Percentiles rank a stretch among this genome's conserved stretches.
Conservation (phyloP, 2,329 filamentous ascomycete genomes). For the Phialophora expanda region DNA sequence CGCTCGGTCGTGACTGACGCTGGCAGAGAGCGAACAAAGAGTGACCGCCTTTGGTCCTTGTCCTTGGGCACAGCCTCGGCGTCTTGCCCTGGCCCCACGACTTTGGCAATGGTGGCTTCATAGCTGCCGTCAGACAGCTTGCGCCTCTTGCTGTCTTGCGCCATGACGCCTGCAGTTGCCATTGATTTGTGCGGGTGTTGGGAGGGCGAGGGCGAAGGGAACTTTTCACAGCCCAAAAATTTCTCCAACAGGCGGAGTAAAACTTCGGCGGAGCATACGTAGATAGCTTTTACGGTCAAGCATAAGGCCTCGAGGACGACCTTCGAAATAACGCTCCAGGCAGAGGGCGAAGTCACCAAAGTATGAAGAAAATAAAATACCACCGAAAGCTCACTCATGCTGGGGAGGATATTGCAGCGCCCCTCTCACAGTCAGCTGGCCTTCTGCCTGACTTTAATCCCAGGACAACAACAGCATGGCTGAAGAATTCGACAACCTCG, state of each 20-base stretch:
- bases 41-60: conserved; percentile 61
- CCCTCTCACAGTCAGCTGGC: background rate
- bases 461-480: conserved; percentile 46
- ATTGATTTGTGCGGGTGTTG: background rate
- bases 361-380: too few species aligned
- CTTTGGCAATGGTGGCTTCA: conserved; percentile 44
- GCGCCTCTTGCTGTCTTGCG: conserved; percentile 46
- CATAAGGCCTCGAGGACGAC: background rate
- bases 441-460: background rate
- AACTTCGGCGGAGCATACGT: background rate
- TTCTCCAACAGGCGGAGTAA: background rate
- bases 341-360: too few species aligned
- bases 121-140: conserved; percentile 43
- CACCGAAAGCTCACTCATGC: too few species aligned
- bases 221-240: conserved; percentile 1
- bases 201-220: conserved; percentile 2
- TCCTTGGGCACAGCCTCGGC: conserved; percentile 36
- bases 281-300: background rate
- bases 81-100: conserved; percentile 39
- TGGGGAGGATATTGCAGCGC: too few species aligned
- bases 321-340: background rate
- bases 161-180: conserved; percentile 38
- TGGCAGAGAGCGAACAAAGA: conserved; percentile 90
- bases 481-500: conserved; percentile 56
- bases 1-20: conserved; percentile 77